phyloP scores from a whole-genome alignment of 306 rosid genomes.

The Inga laurina region DNA sequence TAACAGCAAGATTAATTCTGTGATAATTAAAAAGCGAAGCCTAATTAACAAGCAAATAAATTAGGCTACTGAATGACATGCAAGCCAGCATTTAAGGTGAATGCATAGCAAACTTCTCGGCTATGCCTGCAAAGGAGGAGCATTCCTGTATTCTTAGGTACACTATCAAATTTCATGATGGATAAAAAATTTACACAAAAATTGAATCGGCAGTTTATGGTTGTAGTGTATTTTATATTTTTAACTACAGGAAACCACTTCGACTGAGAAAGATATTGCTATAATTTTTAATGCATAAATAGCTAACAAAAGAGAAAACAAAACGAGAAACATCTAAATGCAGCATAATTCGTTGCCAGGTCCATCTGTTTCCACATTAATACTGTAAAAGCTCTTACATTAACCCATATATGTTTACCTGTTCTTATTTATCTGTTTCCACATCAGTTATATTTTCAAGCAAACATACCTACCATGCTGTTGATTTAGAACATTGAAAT shows the following conservation, averaged over 20 bases:
- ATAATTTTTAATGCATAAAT: not conserved
- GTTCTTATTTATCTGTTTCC: not conserved
- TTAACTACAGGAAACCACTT: not conserved
- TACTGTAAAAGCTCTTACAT: not conserved
- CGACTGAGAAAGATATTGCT: not conserved
- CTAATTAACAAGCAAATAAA: not conserved
- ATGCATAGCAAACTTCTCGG: constrained; percentile 60
- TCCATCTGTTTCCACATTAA: not conserved
- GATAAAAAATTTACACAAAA: not conserved
- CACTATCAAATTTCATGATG: not conserved
- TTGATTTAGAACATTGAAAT: not conserved
- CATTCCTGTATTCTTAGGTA: constrained; percentile 50
- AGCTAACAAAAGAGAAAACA: not conserved
- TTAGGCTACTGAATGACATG: constrained; percentile 70
- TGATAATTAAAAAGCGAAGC: not conserved
- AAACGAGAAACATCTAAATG: not conserved
- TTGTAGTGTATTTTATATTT: not conserved
- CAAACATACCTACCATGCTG: not conserved
- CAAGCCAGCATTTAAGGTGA: constrained; percentile 71
- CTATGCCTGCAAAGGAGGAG: constrained; percentile 69
- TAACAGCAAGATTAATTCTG: not conserved
- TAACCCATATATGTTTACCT: not conserved
- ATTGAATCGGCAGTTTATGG: not conserved
- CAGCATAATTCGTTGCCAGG: not conserved
- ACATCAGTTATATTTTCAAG: not conserved